Evolutionary conservation across 495 filamentous ascomycete genomes (phyloP).

Genomic region (Xylaria scruposa): DNA sequence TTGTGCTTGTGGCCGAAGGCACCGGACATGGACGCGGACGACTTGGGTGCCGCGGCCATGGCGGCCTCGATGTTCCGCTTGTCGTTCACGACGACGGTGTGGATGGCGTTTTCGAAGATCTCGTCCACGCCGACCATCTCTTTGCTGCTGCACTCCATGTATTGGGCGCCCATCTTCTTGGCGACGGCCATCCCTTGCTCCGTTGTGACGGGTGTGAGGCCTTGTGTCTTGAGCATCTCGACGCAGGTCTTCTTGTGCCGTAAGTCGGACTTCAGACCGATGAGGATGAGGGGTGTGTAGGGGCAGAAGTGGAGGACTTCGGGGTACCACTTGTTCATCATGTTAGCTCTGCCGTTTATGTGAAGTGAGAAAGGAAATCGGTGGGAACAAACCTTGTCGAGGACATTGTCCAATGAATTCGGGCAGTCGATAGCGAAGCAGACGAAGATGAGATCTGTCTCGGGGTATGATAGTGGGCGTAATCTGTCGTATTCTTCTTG

Average conservation of each 20-base stretch:
- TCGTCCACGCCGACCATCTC: conserved; percentile 96
- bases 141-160: conserved; percentile 98
- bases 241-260: conserved; percentile 93
- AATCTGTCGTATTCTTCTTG: conserved; percentile 98
- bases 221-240: conserved; percentile 97
- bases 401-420: conserved; percentile 95
- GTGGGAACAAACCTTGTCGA: conserved; percentile 82
- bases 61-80: conserved; percentile 53
- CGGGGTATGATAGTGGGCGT: conserved; percentile 93
- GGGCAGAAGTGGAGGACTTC: conserved; percentile 99
- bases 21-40: conserved; percentile 17
- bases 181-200: conserved; percentile 90
- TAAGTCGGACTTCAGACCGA: conserved; percentile 95
- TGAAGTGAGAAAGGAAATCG: not conserved
- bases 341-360: not conserved
- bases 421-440: conserved; percentile 99
- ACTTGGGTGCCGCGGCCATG: conserved; percentile 42
- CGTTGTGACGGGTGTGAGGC: conserved; percentile 89
- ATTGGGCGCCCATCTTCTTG: conserved; percentile 87
- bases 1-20: conserved; percentile 29
- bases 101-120: conserved; percentile 89
- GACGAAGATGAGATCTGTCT: conserved; percentile 96
- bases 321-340: conserved; percentile 82
- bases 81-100: conserved; percentile 80
- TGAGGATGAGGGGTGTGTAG: conserved; percentile 91